Evolutionary conservation across 495 filamentous ascomycete species (phyloP), one percentile per base, ranked within the genome.

Genomic region (Tuber magnatum): DNA sequence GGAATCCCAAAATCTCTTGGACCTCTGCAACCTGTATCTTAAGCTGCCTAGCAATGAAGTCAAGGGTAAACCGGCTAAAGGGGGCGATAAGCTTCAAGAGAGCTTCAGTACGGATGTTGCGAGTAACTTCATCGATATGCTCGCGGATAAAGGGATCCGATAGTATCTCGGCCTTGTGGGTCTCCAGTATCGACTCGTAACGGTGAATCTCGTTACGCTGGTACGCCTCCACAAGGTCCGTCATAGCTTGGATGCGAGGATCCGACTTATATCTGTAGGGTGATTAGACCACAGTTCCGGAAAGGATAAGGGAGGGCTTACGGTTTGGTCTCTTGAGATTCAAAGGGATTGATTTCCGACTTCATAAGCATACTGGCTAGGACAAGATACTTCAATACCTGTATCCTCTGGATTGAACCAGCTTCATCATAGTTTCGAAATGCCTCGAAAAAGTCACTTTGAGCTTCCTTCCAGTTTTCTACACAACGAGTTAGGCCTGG

Each of bases 401-500:
- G 94, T 81, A 98, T 99, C 40, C 95, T 91, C 83, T 97, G 94
- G 80, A 97, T 87, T 51, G 94, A 97, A 71, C 95, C 95, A 61
- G 95, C 95, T 84, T 99, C 95, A 83, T 99, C 96, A 85, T 98
- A 99, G 85, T 98, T 98, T 40, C 94, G 92, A 86, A 99, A 99
- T 6, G 95, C 94, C 84, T 99, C 96, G 83, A 97, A 97, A 85
- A 99, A 99, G 84, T 97, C 96, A 78, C 90, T 94, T 82, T 97
- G 94, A 7, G 95, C 95, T 75, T 93, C 92, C 84, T 97, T 92
- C 95, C 95, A 99, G 84, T 97, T 97, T 85, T 98, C 95, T 87
- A 78, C 39, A 41, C 7, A 43, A 71, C 22, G 38, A 35, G 43
- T 76, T 68, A 77, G 44, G 35, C 56, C 38, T 14, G 2, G 24